Evolutionary conservation across 83 land plant genomes (phyloP).

Genomic region (Picea abies): DNA sequence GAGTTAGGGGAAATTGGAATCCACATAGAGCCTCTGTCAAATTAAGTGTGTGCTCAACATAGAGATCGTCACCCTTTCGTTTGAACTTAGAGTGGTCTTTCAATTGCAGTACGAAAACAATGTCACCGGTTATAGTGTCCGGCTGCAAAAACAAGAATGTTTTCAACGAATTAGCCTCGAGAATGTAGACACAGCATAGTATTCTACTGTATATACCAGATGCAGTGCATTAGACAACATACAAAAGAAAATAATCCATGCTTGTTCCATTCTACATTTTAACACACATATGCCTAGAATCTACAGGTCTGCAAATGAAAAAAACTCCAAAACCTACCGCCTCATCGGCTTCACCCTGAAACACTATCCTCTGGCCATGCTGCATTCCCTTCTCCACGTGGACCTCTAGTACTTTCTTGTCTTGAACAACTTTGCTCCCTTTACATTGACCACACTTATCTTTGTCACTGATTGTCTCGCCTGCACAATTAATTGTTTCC

Average conservation of each 20-base stretch:
- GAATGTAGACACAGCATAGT: background rate
- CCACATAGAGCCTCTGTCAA: slow-evolving; percentile 82
- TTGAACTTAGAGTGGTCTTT: slow-evolving; percentile 87
- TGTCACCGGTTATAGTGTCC: slow-evolving; percentile 80
- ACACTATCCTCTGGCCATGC: slow-evolving; percentile 59
- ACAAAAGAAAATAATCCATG: background rate
- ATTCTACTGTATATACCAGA: background rate
- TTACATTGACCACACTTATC: slow-evolving; percentile 61
- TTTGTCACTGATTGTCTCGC: slow-evolving; percentile 58
- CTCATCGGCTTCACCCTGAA: slow-evolving; percentile 77
- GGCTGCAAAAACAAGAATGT: slow-evolving; percentile 62
- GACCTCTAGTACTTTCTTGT: slow-evolving; percentile 72
- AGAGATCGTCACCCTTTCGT: slow-evolving; percentile 85
- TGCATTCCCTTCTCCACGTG: slow-evolving; percentile 76
- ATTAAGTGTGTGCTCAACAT: slow-evolving; percentile 60
- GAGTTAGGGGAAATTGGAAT: slow-evolving; percentile 74
- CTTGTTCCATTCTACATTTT: background rate
- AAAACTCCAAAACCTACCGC: slow-evolving; percentile 37
- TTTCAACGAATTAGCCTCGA: background rate
- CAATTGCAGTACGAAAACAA: slow-evolving; percentile 75
- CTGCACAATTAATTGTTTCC: slow-evolving; percentile 18
- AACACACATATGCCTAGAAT: background rate
- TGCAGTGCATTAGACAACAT: background rate
- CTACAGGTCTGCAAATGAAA: background rate
- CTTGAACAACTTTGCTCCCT: slow-evolving; percentile 58